Base-by-base conservation (phyloP, 2,329 filamentous ascomycete genomes). In the Hypoxylon sp. region DNA sequence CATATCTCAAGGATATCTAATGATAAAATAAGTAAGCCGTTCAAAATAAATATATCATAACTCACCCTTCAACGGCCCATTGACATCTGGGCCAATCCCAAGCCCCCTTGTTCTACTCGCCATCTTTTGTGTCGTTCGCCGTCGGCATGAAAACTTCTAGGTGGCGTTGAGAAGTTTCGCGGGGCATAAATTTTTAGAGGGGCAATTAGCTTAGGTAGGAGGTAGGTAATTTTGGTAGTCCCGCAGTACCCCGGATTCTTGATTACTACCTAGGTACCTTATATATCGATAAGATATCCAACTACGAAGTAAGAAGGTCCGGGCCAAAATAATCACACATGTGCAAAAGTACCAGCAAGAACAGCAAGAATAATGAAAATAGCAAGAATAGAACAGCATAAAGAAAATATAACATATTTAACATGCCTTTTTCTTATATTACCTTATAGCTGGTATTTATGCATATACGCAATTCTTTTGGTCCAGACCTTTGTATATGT, bases 1-100 rank as follows among this genome's bases (percentile, higher is more conserved):
- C 82, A 85, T 61, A 78, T 58, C 64, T 75, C 73, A 58, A 81
- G 68, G 8, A 78, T 47, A 55, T 74, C 79, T 81, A 43, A 20
- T 22, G 24, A 39, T 8, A 60, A 30, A 44, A 22, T 56, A 39
- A 54, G 51, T 15, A 50, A 46, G 26, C 10, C 44, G 15, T 39
- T 26, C 6, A 17, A 15, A 22, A 19, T 34, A 5, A 15, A 54
- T 26, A 26, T 22, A 5, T 1, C 26, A 11, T 34, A 56, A 52
- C 56, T 65, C 32, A 69, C 67, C 50, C 24, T 57, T 51, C 2
- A 59, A 47, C 1, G 52, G 17, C 28, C 39, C 43, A 32, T 57
- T 46, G 37, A 22, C 51, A 47, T 58, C 51, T 24, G 37, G 51
- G n/a, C 54, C 61, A n/a, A 41, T 34, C 8, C 54, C 61, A 19